A percentile compares a stretch with the other conserved stretches of the same genome.
Conservation (phyloP, 2,329 filamentous ascomycete genomes). For the Calonectria ilicicola region DNA sequence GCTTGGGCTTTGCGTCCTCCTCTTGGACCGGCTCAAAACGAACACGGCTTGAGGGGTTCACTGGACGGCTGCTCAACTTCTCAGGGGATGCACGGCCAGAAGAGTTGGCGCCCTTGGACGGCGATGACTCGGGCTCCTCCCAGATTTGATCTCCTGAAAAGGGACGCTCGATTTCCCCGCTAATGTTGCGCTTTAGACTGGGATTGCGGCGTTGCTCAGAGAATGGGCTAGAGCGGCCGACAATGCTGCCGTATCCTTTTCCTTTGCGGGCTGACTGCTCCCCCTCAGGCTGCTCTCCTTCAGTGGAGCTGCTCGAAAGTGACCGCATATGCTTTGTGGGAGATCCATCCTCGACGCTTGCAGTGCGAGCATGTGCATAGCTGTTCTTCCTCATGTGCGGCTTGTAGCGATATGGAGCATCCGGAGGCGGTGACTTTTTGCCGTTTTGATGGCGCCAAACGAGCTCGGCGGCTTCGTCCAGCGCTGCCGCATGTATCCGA, state of each 20-base stretch:
- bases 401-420: slow-evolving; percentile 75
- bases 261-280: slow-evolving; percentile 38
- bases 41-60: slow-evolving; percentile 47
- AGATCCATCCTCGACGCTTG: slow-evolving; percentile 61
- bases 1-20: slow-evolving; percentile 50
- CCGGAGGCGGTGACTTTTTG: slow-evolving; percentile 63
- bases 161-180: slow-evolving; percentile 73
- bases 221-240: slow-evolving; percentile 49
- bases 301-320: slow-evolving; percentile 64
- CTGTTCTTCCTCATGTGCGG: slow-evolving; percentile 78
- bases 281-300: slow-evolving; percentile 51
- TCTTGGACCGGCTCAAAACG: slow-evolving; percentile 57
- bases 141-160: slow-evolving; percentile 87
- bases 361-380: slow-evolving; percentile 75
- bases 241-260: slow-evolving; percentile 57
- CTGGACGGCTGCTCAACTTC: slow-evolving; percentile 49
- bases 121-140: slow-evolving; percentile 78
- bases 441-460: slow-evolving; percentile 82
- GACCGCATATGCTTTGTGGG: slow-evolving; percentile 52
- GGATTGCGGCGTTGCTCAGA: slow-evolving; percentile 67
- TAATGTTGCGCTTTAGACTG: slow-evolving; percentile 77
- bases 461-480: slow-evolving; percentile 82
- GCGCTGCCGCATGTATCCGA: slow-evolving; percentile 76
- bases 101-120: slow-evolving; percentile 24
- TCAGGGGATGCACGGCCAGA: slow-evolving; percentile 47